A percentile compares a stretch with the other conserved stretches of the same genome.
These are phyloP conservation scores for Phoenix roebelenii DNA, from an alignment of 176 grass and related monocot species.

Conservation along the genomic window DNA sequence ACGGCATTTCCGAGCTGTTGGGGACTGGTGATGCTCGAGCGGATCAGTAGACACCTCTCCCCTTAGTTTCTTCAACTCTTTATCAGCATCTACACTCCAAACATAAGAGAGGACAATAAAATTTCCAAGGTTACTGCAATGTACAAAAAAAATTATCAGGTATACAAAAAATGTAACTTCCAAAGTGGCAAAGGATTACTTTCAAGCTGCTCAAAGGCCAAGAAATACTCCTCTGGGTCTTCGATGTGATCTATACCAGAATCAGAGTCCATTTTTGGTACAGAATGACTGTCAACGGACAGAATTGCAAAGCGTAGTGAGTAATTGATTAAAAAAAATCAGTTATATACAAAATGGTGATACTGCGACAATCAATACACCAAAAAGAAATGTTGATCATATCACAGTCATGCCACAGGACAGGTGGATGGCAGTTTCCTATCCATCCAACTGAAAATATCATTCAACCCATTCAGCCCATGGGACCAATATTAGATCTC, in stretches of 20 bases:
- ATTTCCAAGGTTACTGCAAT: too few species aligned
- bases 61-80: constrained; percentile 32
- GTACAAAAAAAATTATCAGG: too few species aligned
- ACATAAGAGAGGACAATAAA: constrained; percentile 15
- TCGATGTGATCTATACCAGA: constrained; percentile 18
- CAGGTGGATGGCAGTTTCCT: too few species aligned
- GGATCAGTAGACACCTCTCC: constrained; percentile 19
- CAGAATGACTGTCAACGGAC: constrained; percentile 24
- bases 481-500: too few species aligned
- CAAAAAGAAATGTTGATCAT: too few species aligned
- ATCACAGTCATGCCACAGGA: too few species aligned
- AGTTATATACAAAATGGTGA: too few species aligned
- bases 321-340: neutral
- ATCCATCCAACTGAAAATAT: too few species aligned
- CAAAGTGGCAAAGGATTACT: constrained; percentile 20
- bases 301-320: constrained; percentile 5
- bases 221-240: constrained; percentile 36
- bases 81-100: constrained; percentile 36
- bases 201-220: constrained; percentile 25
- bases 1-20: constrained; percentile 11
- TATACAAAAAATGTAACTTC: neutral
- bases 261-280: constrained; percentile 24
- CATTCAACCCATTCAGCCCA: too few species aligned
- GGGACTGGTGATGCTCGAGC: constrained; percentile 14
- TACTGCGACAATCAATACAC: too few species aligned